phyloP scores from a whole-genome alignment of 176 grass and related monocot species.

The Aechmea fasciata region DNA sequence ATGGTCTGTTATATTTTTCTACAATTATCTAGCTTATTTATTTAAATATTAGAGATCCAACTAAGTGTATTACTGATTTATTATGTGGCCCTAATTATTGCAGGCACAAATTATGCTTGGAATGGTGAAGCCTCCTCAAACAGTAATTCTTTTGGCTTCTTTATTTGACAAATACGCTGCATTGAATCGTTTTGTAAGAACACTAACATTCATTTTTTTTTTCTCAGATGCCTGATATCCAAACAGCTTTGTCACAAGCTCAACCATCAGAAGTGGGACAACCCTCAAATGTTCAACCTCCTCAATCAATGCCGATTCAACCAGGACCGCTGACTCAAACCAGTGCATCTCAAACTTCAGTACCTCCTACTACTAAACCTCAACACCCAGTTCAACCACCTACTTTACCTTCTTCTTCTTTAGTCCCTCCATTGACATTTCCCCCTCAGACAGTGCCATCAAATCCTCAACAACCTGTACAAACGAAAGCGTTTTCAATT shows the following conservation, averaged over 20 bases:
- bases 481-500: slow-evolving; percentile 39
- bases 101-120: slow-evolving; percentile 95
- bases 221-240: slow-evolving; percentile 33
- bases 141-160: slow-evolving; percentile 35
- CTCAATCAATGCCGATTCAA: slow-evolving; percentile 33
- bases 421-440: slow-evolving; percentile 33
- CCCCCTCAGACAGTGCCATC: slow-evolving; percentile 26
- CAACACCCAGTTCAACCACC: slow-evolving; percentile 34
- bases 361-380: slow-evolving; percentile 39
- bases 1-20: too few relatives aligned
- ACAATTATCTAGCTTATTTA: too few relatives aligned
- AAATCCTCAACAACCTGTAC: slow-evolving; percentile 35
- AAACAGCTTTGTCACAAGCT: slow-evolving; percentile 27
- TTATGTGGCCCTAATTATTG: slow-evolving; percentile 3
- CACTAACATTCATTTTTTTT: slow-evolving; percentile 11
- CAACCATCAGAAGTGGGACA: slow-evolving; percentile 33
- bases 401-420: slow-evolving; percentile 29
- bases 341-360: slow-evolving; percentile 27
- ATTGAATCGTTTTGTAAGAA: neutral
- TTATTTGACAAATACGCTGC: slow-evolving; percentile 2
- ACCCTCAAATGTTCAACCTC: slow-evolving; percentile 23
- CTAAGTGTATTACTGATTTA: neutral
- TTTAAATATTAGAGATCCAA: neutral
- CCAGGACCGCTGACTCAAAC: slow-evolving; percentile 24
- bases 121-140: slow-evolving; percentile 87